These are phyloP conservation scores for Cucumis cinereus DNA, from an alignment of 306 rosid genomes.

Conservation along the genomic window DNA sequence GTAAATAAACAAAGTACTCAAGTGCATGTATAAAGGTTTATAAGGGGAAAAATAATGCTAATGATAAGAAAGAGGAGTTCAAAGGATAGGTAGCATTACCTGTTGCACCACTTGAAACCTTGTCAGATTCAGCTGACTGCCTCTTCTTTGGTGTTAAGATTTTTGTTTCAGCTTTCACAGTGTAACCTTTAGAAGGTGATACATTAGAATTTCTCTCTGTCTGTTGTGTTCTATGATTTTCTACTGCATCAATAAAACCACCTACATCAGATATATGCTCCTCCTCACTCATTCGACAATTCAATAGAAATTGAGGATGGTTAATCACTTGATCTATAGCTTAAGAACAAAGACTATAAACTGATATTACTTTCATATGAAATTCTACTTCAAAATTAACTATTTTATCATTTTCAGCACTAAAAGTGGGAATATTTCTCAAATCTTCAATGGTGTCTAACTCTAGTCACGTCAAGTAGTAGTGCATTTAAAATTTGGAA, in stretches of 20 bases:
- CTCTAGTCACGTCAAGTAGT: background rate
- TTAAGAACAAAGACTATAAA: constrained; percentile 36
- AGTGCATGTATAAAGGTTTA: background rate
- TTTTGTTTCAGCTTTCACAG: constrained; percentile 16
- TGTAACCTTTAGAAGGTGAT: constrained; percentile 18
- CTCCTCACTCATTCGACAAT: constrained; percentile 15
- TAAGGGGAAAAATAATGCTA: background rate
- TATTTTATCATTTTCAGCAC: background rate
- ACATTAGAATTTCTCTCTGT: constrained; percentile 37
- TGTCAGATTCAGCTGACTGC: constrained; percentile 29
- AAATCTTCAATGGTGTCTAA: background rate
- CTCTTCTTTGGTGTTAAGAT: constrained; percentile 26
- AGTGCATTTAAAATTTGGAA: no score
- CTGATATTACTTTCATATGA: constrained; percentile 6
- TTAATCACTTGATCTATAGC: constrained; percentile 14
- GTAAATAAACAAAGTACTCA: constrained; percentile 9
- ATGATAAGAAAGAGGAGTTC: background rate
- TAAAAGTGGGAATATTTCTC: background rate
- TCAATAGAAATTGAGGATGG: constrained; percentile 20
- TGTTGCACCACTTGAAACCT: constrained; percentile 38
- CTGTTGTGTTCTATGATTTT: constrained; percentile 18
- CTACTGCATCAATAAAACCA: constrained; percentile 17
- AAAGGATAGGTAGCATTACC: constrained; percentile 4
- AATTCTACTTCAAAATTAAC: background rate
- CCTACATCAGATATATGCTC: constrained; percentile 22